phyloP scores from a whole-genome alignment of 495 filamentous ascomycete genomes.

The Annulohypoxylon moriforme region DNA sequence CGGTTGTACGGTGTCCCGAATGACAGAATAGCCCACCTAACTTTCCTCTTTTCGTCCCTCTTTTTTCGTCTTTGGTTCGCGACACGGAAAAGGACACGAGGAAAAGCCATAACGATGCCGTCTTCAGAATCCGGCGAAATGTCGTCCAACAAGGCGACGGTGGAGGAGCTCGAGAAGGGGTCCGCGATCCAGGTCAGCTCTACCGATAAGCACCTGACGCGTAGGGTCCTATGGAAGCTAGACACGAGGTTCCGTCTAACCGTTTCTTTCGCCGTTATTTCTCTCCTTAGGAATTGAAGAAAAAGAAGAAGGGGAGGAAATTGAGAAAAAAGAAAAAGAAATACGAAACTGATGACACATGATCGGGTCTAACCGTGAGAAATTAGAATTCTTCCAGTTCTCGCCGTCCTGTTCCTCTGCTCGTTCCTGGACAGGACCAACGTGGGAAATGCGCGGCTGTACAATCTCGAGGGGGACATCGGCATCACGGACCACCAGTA shows the following conservation, averaged over 20 bases:
- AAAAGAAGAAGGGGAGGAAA: background rate
- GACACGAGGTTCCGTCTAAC: constrained; percentile 60
- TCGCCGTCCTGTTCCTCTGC: constrained; percentile 62
- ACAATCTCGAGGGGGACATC: constrained; percentile 73
- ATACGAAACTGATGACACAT: background rate
- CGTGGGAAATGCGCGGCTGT: constrained; percentile 86
- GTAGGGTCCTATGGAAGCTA: constrained; percentile 63
- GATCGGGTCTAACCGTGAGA: constrained; percentile 15
- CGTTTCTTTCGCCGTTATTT: constrained; percentile 11
- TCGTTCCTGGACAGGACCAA: constrained; percentile 83
- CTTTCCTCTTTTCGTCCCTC: constrained; percentile 11
- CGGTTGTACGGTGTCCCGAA: constrained; percentile 16
- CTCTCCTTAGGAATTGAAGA: background rate
- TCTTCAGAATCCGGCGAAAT: constrained; percentile 33
- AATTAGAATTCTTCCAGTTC: constrained; percentile 60
- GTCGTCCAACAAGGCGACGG: constrained; percentile 33
- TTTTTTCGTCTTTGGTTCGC: constrained; percentile 5
- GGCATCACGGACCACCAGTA: constrained; percentile 74
- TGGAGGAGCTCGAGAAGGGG: constrained; percentile 43
- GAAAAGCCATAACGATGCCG: constrained; percentile 28
- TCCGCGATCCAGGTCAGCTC: constrained; percentile 27
- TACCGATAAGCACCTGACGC: constrained; percentile 46
- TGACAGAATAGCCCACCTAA: constrained; percentile 9
- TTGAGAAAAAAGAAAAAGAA: background rate
- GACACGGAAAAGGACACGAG: constrained; percentile 16